phyloP scores from a whole-genome alignment of 2,329 filamentous ascomycete genomes.

The Aspergillus bombycis region DNA sequence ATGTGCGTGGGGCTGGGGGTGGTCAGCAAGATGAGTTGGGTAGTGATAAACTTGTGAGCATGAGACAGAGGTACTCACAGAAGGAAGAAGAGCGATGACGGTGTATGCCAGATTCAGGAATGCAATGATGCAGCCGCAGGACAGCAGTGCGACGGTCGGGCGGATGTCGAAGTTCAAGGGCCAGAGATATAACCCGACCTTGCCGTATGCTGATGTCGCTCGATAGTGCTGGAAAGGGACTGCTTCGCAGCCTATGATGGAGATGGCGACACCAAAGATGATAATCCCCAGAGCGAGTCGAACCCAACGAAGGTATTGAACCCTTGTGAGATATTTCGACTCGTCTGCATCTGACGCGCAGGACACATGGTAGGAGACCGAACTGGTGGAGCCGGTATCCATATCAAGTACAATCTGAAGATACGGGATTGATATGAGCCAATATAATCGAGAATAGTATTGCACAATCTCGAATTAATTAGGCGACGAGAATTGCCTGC shows the following conservation, averaged over 20 bases:
- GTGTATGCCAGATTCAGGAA: constrained; percentile 38
- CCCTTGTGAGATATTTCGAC: constrained; percentile 38
- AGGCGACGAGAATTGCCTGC: not conserved
- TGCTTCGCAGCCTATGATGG: constrained; percentile 41
- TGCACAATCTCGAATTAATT: not conserved
- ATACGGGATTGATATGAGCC: not conserved
- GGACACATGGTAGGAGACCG: constrained; percentile 33
- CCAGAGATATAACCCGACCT: constrained; percentile 44
- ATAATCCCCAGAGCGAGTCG: constrained; percentile 39
- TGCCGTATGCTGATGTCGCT: constrained; percentile 37
- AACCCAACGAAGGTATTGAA: constrained; percentile 35
- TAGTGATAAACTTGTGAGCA: not conserved
- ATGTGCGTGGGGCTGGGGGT: constrained; percentile 38
- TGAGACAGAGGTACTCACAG: constrained; percentile 28
- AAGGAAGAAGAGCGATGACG: constrained; percentile 36
- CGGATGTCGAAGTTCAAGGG: constrained; percentile 46
- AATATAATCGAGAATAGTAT: not conserved
- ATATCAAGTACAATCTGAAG: constrained; percentile 20
- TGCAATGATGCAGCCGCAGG: constrained; percentile 41
- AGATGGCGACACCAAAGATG: constrained; percentile 33
- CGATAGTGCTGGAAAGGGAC: constrained; percentile 45
- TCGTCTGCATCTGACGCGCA: constrained; percentile 42
- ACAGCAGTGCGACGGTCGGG: constrained; percentile 41
- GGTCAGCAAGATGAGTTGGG: not conserved
- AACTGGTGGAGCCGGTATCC: constrained; percentile 25